Evolutionary conservation across 129 eudicot species (phyloP), one percentile per base, ranked within the genome.

Genomic region (Flaveria brownii): DNA sequence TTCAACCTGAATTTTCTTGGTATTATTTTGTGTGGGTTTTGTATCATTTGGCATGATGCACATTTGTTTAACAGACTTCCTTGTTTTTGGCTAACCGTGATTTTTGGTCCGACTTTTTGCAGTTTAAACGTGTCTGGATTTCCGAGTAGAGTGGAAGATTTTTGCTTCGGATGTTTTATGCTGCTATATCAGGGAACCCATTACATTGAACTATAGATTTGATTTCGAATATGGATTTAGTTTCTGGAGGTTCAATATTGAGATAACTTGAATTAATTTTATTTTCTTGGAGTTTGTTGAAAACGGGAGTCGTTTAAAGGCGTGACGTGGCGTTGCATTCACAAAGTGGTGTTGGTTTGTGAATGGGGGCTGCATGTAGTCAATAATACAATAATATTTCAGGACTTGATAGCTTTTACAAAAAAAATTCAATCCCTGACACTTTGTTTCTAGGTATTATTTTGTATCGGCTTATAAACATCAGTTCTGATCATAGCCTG

Each of bases 191-290:
- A 71, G 69, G 82, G 65, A 71, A 28, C 17, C 64, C 57, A 64
- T 43, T n/a, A 60, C 50, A 70, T 67, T 78, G 17, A 69, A 69
- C 77, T 70, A 70, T 78, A 78, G 83, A 62, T 63, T 79, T 71
- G 64, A 72, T 79, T 47, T 68, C 18, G 68, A 41, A 54, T 54
- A 68, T 55, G 68, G 46, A 45, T 55, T 77, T 77, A 54, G 75
- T 77, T 41, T 47, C 72, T 17, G 72, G 47, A 66, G 54, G 66
- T 36, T 50, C 46, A 25, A 62, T 77, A 68, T 77, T 56, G 23
- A 69, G 70, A 55, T 59, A 51, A 51, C 57, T 55, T 36, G 25
- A 68, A 74, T 17, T 68, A 77, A 55, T 68, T 77, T 77, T 54
- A 49, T 68, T 54, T 65, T 56, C 2, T 57, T 42, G 22, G 69